Base-by-base conservation (phyloP, 495 filamentous ascomycete genomes). In the Pyrenopolyporus hunteri region DNA sequence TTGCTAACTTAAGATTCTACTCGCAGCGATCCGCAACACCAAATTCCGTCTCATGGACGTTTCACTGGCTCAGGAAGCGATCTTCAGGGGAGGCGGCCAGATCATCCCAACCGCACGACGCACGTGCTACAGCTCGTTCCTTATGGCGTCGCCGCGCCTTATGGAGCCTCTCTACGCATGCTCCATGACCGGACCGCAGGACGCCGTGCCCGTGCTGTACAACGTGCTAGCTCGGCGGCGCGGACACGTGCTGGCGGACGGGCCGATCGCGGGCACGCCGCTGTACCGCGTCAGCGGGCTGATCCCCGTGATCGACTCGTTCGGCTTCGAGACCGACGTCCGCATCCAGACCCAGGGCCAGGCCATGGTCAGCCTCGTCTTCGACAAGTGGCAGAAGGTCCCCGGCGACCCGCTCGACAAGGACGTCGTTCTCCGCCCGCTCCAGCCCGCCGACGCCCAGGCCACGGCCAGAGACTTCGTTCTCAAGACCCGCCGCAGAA, bases 261-360 rank as follows among this genome's bases (percentile, higher is more conserved):
- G 90, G 0, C 93, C 94, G 4, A 91, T 98, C 64, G 92, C 92
- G 3, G 94, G 94, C 6, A 98, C 95, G 0, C 93, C 91, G n/a
- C 82, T 98, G 9, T 98, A 98, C 76, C 85, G 87, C 9, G 92
- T 97, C 23, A 88, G 84, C 54, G 94, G 94, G 1, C 80, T 97
- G 19, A 89, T 98, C 43, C 94, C 94, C 0, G 94, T 98, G 28
- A 95, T 98, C 66, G 94, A 98, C 76, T 89, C 85, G 8, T 98
- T 98, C 69, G 94, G 94, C 5, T 97, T 98, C 73, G 94, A 98
- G 76, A 98, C 94, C 2, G 94, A 98, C 76, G 81, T 98, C 35
- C 79, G 94, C 32, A 98, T 98, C 66, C 92, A 96, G 70, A 98
- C 95, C 0, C 92, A 96, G 72, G 93, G 94, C 33, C 89, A 93